Evolutionary conservation across 192 early-diverging fungal species (phyloP), one percentile per base, ranked within the genome.

Genomic region (Globomyces pollinis-pini): DNA sequence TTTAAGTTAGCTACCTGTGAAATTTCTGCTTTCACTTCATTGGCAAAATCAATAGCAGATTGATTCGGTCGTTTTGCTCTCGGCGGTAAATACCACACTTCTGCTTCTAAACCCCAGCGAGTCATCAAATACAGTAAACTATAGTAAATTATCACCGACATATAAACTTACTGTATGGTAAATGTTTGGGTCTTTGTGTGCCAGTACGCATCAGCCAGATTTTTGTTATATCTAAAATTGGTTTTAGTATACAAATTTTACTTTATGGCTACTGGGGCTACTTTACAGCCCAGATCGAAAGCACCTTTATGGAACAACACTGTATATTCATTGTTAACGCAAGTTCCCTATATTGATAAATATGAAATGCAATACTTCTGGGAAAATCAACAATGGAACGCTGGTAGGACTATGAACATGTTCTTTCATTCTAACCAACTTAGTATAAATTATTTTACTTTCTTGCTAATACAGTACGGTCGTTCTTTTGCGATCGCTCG

Each of bases 231-330:
- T n/a, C n/a, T n/a, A n/a, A n/a, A n/a, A n/a, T n/a, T n/a, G n/a
- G n/a, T n/a, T n/a, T n/a, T n/a, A n/a, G n/a, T n/a, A n/a, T n/a
- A n/a, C n/a, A n/a, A n/a, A n/a, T n/a, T n/a, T n/a, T n/a, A 75
- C 66, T 73, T 71, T 45, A 80, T 75, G 16, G 78, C 78, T 20
- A 72, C 72, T 11, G 78, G 78, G n/a, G 64, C 66, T 41, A 80
- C 66, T 1, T 50, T 55, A 12, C 72, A 70, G 38, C 72, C 78
- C 32, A 78, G 68, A 11, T 80, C 78, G 49, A 80, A 80, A 5
- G 78, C 74, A n/a, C 78, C 78, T 50, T 80, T 80, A 39, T 80
- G 78, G 65, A 80, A 80, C 2, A 80, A 64, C 13, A 80, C 78
- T 16, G 78, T 80, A 51, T 78, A 75, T 39, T 80, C 78, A 51